Evolutionary conservation across 73 alveolate genomes (phyloP).

Genomic region (Paramecium sexaurelia): DNA sequence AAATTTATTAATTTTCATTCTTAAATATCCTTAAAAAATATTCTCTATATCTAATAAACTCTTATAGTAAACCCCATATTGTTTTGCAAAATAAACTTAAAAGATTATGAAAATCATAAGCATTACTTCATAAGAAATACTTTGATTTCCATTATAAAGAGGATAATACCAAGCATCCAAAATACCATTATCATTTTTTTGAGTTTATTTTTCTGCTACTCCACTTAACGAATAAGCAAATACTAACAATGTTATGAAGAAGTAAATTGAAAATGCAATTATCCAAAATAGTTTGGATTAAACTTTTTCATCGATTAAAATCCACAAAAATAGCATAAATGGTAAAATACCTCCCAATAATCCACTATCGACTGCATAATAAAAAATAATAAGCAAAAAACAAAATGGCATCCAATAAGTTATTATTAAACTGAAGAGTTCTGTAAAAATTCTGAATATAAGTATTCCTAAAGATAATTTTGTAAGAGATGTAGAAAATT

Average conservation of each 20-base stretch:
- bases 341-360: conserved; percentile 34
- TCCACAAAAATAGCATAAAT: conserved; percentile 19
- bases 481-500: not conserved
- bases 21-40: conserved; percentile 34
- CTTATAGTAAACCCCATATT: not conserved
- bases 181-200: not conserved
- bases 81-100: conserved; percentile 5
- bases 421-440: conserved; percentile 7
- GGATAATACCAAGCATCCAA: not conserved
- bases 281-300: conserved; percentile 37
- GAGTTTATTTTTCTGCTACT: not conserved
- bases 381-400: conserved; percentile 6
- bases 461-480: not conserved
- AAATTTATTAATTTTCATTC: conserved; percentile 43
- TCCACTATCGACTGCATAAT: conserved; percentile 24
- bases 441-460: not conserved
- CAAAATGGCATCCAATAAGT: conserved; percentile 48
- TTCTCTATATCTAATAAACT: conserved; percentile 23
- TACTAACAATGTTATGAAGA: not conserved
- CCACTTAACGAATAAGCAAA: conserved; percentile 44
- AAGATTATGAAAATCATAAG: not conserved
- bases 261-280: not conserved
- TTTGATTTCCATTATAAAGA: not conserved
- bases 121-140: not conserved
- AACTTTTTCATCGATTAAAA: conserved; percentile 18